A percentile compares a stretch with the other conserved stretches of the same genome.
Conservation (phyloP, 1,284 basidiomycete genomes). For the Psilocybe mexicana region DNA sequence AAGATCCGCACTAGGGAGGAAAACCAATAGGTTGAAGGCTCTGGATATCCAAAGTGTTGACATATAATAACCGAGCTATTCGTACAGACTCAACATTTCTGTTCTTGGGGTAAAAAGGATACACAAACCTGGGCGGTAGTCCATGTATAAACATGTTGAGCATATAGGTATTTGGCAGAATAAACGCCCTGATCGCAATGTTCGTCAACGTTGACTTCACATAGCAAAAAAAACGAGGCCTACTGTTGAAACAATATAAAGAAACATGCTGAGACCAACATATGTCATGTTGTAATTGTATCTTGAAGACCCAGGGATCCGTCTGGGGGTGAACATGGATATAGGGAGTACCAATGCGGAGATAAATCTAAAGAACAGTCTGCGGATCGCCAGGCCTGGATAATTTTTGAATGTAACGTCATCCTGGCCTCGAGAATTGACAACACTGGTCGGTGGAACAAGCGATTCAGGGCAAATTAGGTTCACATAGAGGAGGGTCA, state of each 20-base stretch:
- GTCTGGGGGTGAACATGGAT: conserved; percentile 47
- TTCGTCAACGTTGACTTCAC: neutral
- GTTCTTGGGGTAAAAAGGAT: neutral
- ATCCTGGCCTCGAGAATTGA: conserved; percentile 16
- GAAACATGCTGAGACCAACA: conserved; percentile 43
- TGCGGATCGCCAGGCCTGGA: conserved; percentile 25
- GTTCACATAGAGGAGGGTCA: conserved; percentile 41
- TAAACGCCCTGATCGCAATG: conserved; percentile 42
- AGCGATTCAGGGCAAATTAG: conserved; percentile 50
- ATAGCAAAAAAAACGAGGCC: conserved; percentile 17
- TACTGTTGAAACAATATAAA: conserved; percentile 52
- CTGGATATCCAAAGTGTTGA: conserved; percentile 49
- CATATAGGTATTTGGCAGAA: conserved; percentile 53
- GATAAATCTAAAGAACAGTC: conserved; percentile 29
- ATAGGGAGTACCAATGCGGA: conserved; percentile 43
- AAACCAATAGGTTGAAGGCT: conserved; percentile 47
- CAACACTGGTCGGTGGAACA: conserved; percentile 18
- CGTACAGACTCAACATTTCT: neutral
- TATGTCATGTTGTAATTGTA: conserved; percentile 50
- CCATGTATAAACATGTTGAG: conserved; percentile 52
- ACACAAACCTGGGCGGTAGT: conserved; percentile 40
- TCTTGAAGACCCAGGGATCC: conserved; percentile 31
- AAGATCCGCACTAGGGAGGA: conserved; percentile 45
- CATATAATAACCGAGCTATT: conserved; percentile 52
- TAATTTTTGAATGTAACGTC: conserved; percentile 27